These are phyloP conservation scores for Uronychia binucleata DNA, from an alignment of 73 alveolate genomes.

Conservation along the genomic window DNA sequence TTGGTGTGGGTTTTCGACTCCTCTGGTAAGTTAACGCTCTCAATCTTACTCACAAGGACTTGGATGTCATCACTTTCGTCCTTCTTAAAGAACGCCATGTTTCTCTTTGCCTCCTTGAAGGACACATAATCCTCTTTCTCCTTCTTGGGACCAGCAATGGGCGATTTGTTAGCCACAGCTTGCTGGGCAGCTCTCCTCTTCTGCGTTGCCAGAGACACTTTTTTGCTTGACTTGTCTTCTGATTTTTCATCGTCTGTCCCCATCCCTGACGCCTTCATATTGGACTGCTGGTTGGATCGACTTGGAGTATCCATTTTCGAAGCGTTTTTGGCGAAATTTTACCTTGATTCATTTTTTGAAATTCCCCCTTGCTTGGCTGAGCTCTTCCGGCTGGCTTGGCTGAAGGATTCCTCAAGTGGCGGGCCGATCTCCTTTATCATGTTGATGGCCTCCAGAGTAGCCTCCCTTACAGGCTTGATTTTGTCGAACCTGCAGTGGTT, in stretches of 20 bases:
- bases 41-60: neutral
- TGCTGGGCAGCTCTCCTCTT: conserved; percentile 47
- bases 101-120: neutral
- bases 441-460: conserved; percentile 73
- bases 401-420: conserved; percentile 8
- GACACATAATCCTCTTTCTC: neutral
- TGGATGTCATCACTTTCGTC: neutral
- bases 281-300: conserved; percentile 5
- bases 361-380: neutral
- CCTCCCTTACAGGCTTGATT: conserved; percentile 94
- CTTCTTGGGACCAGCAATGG: neutral
- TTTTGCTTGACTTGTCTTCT: conserved; percentile 1
- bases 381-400: conserved; percentile 9
- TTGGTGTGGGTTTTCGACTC: no score
- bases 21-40: no score
- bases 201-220: conserved; percentile 37
- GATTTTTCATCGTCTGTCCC: neutral
- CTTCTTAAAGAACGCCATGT: neutral
- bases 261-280: neutral
- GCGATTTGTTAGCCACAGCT: neutral
- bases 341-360: neutral
- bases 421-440: conserved; percentile 55
- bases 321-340: neutral
- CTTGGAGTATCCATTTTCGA: conserved; percentile 3
- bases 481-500: conserved; percentile 89